Percentiles rank a stretch among this genome's conserved stretches.
These are phyloP conservation scores for Ophiostoma ips DNA, from an alignment of 2,329 filamentous ascomycete species.

Conservation along the genomic window DNA sequence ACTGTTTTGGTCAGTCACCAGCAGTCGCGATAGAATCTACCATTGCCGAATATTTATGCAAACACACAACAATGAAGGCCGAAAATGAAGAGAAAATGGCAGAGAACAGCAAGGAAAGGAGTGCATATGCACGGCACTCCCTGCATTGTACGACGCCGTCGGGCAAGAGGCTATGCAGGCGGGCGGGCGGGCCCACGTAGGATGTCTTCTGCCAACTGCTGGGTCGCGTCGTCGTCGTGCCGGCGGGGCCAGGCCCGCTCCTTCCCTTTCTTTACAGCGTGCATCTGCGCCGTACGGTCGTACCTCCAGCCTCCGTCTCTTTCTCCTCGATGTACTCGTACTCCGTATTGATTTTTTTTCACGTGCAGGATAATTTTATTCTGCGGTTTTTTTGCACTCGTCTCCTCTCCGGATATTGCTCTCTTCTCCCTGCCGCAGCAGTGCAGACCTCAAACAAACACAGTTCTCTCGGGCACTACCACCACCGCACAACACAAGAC, in stretches of 20 bases:
- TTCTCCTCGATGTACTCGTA: no score
- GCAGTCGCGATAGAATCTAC: no score
- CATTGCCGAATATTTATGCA: no score
- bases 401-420: background rate
- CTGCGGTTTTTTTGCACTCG: background rate
- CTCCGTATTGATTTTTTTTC: no score
- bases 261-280: background rate
- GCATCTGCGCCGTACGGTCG: no score
- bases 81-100: background rate
- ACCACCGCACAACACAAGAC: no score
- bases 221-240: conserved; percentile 8
- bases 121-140: conserved; percentile 1
- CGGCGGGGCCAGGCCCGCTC: conserved; percentile 4
- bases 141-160: background rate
- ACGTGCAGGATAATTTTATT: no score
- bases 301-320: background rate
- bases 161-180: background rate
- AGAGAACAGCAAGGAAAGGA: background rate
- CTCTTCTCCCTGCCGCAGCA: background rate
- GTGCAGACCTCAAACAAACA: conserved; percentile 5
- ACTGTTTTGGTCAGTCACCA: background rate
- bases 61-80: no score
- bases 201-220: background rate
- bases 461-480: conserved; percentile 3
- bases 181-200: background rate